A percentile compares a stretch with the other conserved stretches of the same genome.
Evolutionary conservation across 2,329 filamentous ascomycete species (phyloP).

Genomic region (Pleoardoris graminearum): DNA sequence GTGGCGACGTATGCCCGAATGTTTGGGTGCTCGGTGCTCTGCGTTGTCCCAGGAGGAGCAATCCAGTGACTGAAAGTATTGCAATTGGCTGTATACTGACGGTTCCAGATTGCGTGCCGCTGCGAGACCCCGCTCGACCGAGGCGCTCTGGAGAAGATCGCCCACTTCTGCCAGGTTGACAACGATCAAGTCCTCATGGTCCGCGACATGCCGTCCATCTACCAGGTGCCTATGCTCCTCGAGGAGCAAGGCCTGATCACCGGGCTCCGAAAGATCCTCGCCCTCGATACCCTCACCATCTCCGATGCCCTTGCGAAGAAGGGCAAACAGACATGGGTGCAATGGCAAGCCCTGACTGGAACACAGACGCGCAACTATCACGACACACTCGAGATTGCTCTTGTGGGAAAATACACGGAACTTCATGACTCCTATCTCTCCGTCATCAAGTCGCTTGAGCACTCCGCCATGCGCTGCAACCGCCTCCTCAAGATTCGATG

Average conservation of each 20-base stretch:
- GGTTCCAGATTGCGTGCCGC: slow-evolving; percentile 79
- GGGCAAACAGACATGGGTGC: slow-evolving; percentile 72
- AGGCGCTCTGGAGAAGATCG: slow-evolving; percentile 81
- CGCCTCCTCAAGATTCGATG: slow-evolving; percentile 79
- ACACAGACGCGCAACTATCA: slow-evolving; percentile 64
- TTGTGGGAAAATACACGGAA: slow-evolving; percentile 90
- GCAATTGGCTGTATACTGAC: slow-evolving; percentile 2
- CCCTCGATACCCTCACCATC: slow-evolving; percentile 62
- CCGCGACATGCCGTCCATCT: slow-evolving; percentile 84
- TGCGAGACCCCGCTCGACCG: slow-evolving; percentile 77
- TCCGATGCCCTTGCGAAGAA: slow-evolving; percentile 60
- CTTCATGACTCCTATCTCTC: slow-evolving; percentile 85
- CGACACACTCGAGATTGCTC: slow-evolving; percentile 74
- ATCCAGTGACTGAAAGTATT: too few species aligned
- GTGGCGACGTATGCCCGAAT: too few species aligned
- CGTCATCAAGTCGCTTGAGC: slow-evolving; percentile 85
- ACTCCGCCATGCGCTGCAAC: slow-evolving; percentile 83
- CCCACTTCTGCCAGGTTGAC: slow-evolving; percentile 85
- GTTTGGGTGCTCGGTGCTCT: too few species aligned
- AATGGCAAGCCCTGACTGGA: slow-evolving; percentile 74
- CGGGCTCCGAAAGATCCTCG: slow-evolving; percentile 67
- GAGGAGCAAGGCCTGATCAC: slow-evolving; percentile 76
- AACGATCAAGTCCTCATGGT: slow-evolving; percentile 83
- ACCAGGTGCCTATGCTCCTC: slow-evolving; percentile 92
- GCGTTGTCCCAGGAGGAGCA: neutral